A percentile compares a stretch with the other conserved stretches of the same genome.
These are phyloP conservation scores for Sphenostylis stenocarpa DNA, from an alignment of 306 rosid species.

Conservation along the genomic window DNA sequence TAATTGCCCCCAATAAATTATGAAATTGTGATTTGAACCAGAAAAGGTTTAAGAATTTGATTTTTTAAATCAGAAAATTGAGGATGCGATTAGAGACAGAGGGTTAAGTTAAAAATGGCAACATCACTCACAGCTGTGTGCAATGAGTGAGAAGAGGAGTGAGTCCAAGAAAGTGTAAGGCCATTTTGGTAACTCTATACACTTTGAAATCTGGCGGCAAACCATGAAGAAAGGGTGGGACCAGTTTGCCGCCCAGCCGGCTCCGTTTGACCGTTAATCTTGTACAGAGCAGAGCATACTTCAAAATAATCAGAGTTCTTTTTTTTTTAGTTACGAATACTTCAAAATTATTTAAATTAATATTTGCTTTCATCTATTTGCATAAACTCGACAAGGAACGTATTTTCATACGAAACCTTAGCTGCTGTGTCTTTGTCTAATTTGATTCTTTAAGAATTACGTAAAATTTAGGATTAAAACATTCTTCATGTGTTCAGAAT, in stretches of 20 bases:
- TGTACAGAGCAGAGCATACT: no score
- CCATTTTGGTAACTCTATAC: slow-evolving; percentile 28
- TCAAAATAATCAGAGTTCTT: no score
- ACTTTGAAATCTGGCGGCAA: slow-evolving; percentile 40
- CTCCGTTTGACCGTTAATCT: slow-evolving; percentile 18
- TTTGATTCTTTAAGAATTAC: background rate
- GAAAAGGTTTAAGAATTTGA: no score
- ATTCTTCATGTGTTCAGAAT: no score
- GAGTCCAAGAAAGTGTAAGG: background rate
- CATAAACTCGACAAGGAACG: no score
- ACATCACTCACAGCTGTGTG: background rate
- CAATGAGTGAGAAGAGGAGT: background rate
- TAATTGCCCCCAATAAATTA: background rate
- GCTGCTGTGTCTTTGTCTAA: background rate
- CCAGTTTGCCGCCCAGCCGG: slow-evolving; percentile 48
- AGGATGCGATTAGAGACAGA: background rate
- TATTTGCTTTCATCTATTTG: background rate
- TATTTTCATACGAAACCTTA: background rate
- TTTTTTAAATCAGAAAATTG: background rate
- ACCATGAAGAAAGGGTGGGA: background rate
- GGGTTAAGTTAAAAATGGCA: background rate
- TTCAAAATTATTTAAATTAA: background rate
- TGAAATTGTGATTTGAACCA: background rate
- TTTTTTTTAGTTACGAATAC: background rate
- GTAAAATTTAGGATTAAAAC: no score